Conservation (phyloP, 2,329 filamentous ascomycete species). For the Botrytis sinoallii region DNA sequence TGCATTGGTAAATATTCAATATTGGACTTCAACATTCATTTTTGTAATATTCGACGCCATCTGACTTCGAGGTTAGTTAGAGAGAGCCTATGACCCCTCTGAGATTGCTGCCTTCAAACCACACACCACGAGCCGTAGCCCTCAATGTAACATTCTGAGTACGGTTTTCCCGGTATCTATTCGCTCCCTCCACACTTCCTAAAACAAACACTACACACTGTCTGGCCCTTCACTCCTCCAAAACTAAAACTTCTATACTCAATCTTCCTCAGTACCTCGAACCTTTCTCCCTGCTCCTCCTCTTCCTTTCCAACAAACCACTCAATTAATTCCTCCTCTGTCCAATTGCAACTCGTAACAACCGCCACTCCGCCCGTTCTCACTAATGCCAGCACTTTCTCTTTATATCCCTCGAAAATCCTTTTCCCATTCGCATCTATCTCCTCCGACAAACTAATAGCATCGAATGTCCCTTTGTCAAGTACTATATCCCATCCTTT, state of each 20-base stretch:
- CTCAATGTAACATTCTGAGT: not conserved
- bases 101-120: not conserved
- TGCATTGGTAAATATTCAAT: too few species aligned
- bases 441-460: slow-evolving; percentile 72
- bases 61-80: not conserved
- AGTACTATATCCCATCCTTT: slow-evolving; percentile 81
- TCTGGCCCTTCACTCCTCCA: slow-evolving; percentile 83
- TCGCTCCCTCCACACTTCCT: slow-evolving; percentile 41
- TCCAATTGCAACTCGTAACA: slow-evolving; percentile 98
- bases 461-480: slow-evolving; percentile 99
- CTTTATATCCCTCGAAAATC: slow-evolving; percentile 72
- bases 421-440: slow-evolving; percentile 52
- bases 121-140: not conserved
- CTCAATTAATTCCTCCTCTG: slow-evolving; percentile 73
- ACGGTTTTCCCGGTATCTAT: not conserved
- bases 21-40: too few species aligned
- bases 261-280: slow-evolving; percentile 61
- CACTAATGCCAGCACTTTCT: slow-evolving; percentile 65
- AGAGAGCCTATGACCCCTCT: too few species aligned
- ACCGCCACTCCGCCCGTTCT: slow-evolving; percentile 70
- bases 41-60: too few species aligned
- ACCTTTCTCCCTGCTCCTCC: slow-evolving; percentile 26
- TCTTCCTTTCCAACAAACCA: slow-evolving; percentile 68
- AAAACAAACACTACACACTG: slow-evolving; percentile 85
- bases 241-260: slow-evolving; percentile 86